Evolutionary conservation across 2,329 filamentous ascomycete species (phyloP), one percentile per base, ranked within the genome.

Genomic region (Apiospora koreana): DNA sequence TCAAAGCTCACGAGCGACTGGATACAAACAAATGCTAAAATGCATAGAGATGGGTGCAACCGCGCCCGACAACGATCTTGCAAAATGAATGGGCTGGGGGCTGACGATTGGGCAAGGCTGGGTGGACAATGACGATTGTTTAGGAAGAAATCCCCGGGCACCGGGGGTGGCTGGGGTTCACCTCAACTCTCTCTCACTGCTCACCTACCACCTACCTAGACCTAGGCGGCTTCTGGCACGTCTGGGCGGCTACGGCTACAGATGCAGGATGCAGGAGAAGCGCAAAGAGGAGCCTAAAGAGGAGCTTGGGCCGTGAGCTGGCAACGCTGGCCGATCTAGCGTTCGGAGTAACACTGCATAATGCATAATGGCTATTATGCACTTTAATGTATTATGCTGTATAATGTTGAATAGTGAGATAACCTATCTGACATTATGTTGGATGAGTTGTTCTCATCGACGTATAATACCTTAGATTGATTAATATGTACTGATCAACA

Each of bases 61-160:
- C 54, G 54, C 28, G 54, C 54, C 54, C 31, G 31, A 62, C 25
- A 35, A 21, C 54, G 35, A 38, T 14, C 50, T 58, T 58, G 28
- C 8, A 38, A 62, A 62, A 62, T n/a, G 54, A 31, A 62, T 62
- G 64, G 64, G 64, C 64, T 65, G 64, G 64, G 62, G 18, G 64
- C 64, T 65, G 64, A 31, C 54, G 54, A 62, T 62, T 62, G 54
- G 64, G 64, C 64, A 66, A 66, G 64, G 64, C 64, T 66, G 64
- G 64, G 54, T 10, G 10, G n/a, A 31, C 54, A 62, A 62, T 62
- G 54, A 62, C 54, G 54, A 23, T 35, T 58, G 28, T 35, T 8
- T 35, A 35, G 50, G 50, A 58, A 16, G 50, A 35, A 58, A 35
- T 35, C 50, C 28, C 50, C 50, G 23, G 50, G 50, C 16, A 16